phyloP scores from a whole-genome alignment of 73 alveolate genomes.

The Paramecium pentaurelia region DNA sequence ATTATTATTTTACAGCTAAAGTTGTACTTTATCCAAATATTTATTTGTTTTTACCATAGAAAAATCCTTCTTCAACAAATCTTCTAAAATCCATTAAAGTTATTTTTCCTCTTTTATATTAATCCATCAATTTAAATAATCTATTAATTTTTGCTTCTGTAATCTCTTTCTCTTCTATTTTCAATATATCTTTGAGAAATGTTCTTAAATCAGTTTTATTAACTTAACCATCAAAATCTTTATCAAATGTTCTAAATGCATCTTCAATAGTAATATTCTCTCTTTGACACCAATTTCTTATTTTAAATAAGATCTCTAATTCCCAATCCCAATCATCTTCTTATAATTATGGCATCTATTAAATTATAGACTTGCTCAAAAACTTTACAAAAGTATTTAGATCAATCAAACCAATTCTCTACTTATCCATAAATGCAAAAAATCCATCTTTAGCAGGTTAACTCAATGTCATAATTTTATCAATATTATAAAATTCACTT shows the following conservation, averaged over 20 bases:
- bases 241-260: slow-evolving; percentile 79
- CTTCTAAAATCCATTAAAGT: slow-evolving; percentile 80
- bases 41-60: slow-evolving; percentile 46
- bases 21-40: slow-evolving; percentile 48
- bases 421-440: slow-evolving; percentile 84
- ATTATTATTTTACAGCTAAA: slow-evolving; percentile 50
- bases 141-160: slow-evolving; percentile 75
- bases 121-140: slow-evolving; percentile 79
- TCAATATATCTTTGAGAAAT: slow-evolving; percentile 65
- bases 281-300: slow-evolving; percentile 78
- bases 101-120: slow-evolving; percentile 73
- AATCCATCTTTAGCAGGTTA: slow-evolving; percentile 79
- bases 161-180: slow-evolving; percentile 66
- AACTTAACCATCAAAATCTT: slow-evolving; percentile 84
- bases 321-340: slow-evolving; percentile 91
- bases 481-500: slow-evolving; percentile 73
- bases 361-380: slow-evolving; percentile 62
- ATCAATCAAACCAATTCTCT: slow-evolving; percentile 80
- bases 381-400: slow-evolving; percentile 70
- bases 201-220: slow-evolving; percentile 71
- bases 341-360: slow-evolving; percentile 6
- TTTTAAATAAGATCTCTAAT: slow-evolving; percentile 65
- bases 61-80: slow-evolving; percentile 70
- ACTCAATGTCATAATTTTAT: slow-evolving; percentile 65
- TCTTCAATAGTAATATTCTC: slow-evolving; percentile 79